Evolutionary conservation across 441 rosid species (phyloP), one percentile per base, ranked within the genome.

Genomic region (Erysimum pusillum): DNA sequence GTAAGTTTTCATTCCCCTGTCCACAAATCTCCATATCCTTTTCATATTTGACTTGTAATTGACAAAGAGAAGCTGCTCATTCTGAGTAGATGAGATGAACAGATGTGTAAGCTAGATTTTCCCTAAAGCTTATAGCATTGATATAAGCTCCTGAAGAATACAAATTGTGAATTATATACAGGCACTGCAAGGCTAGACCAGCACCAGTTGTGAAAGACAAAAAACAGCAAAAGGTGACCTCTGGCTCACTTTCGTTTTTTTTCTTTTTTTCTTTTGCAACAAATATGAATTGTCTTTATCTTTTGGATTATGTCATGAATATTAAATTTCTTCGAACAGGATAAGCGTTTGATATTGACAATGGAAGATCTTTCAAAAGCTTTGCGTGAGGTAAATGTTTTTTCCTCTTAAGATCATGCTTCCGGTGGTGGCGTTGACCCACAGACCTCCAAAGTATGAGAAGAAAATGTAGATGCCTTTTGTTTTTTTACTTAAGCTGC

Each of bases 101-200:
- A 62, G 39, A 15, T 73, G 44, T 53, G 18, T 67, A 6, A 58
- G 41, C 64, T 41, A 42, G 6, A 32, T 38, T 48, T 73, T 52
- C 20, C n/a, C 34, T 53, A 12, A 9, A 42, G 1, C 20, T 6
- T 44, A 15, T 31, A 49, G 35, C 54, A 32, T 64, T 64, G 63
- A 34, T 6, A 39, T 14, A 53, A 75, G 56, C 56, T 38, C 15
- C 34, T 1, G 57, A 38, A 53, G 32, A 20, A 71, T 48, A 48
- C 22, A 12, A 10, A 48, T 39, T 31, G 57, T 73, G 63, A 78
- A 31, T 10, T 62, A 52, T 22, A 28, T 81, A 69, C 67, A 95
- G 99, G 90, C 99, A 95, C 56, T 95, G 97, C 88, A 92, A 85
- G 86, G 99, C 99, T 73, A 89, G 99, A 71, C 98, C 84, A 76